A percentile compares a stretch with the other conserved stretches of the same genome.
phyloP scores from a whole-genome alignment of 257 asterid species.

The Fraxinus quadrangulata region DNA sequence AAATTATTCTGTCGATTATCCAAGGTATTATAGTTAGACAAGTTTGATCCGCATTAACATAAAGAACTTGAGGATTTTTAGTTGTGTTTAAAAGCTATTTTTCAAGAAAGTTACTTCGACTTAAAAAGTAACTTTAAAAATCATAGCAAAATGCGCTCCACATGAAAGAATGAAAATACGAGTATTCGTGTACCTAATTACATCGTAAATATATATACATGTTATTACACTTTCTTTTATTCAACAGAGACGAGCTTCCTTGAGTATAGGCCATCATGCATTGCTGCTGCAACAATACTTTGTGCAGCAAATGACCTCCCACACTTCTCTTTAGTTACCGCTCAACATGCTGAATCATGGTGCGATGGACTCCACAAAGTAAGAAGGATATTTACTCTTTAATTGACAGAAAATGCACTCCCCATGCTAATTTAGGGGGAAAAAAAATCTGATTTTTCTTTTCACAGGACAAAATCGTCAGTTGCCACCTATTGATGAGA shows the following conservation, averaged over 20 bases:
- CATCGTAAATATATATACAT: background rate
- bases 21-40: conserved; percentile 49
- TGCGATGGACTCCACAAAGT: conserved; percentile 80
- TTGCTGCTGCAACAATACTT: conserved; percentile 78
- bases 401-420: background rate
- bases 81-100: background rate
- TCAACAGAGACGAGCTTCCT: conserved; percentile 64
- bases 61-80: background rate
- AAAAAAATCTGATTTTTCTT: background rate
- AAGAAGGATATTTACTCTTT: conserved; percentile 24
- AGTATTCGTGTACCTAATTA: background rate
- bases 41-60: background rate
- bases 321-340: conserved; percentile 60
- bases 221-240: conserved; percentile 4
- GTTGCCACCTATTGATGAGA: conserved; percentile 59
- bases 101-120: background rate
- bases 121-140: background rate
- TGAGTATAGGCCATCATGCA: conserved; percentile 86
- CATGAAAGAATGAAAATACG: no score
- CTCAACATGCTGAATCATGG: conserved; percentile 90
- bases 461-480: conserved; percentile 64
- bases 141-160: no score
- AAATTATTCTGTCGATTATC: conserved; percentile 61
- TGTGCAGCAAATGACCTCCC: conserved; percentile 83
- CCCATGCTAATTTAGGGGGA: background rate